These are phyloP conservation scores for Tuber melanosporum DNA, from an alignment of 495 filamentous ascomycete species.

Conservation along the genomic window DNA sequence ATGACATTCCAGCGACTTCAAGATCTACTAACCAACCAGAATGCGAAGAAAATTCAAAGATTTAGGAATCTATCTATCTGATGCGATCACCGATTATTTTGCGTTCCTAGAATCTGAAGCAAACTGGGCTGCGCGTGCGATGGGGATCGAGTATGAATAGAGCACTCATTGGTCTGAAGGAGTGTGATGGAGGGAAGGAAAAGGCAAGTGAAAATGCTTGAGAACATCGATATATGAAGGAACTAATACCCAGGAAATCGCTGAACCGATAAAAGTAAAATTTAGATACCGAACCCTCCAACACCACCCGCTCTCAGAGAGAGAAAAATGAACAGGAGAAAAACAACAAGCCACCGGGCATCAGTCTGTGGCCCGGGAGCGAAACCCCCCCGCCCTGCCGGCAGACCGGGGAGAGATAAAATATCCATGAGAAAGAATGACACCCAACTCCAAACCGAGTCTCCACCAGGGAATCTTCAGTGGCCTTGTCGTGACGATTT, in stretches of 20 bases:
- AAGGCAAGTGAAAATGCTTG: background rate
- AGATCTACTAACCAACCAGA: background rate
- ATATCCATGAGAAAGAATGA: background rate
- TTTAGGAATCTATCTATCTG: background rate
- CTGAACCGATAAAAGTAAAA: background rate
- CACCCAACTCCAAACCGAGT: background rate
- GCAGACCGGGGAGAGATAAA: background rate
- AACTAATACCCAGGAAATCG: background rate
- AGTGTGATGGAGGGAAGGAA: background rate
- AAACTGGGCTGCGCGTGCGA: background rate
- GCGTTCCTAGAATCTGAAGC: background rate
- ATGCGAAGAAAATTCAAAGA: background rate
- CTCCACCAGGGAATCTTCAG: background rate
- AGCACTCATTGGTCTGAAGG: background rate
- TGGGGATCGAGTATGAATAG: background rate
- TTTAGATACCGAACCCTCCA: background rate
- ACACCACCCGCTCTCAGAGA: background rate
- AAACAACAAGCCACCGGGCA: background rate
- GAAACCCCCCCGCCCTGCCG: background rate
- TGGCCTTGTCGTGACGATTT: background rate
- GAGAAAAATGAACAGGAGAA: background rate
- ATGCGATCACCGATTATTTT: background rate
- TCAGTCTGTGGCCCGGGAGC: background rate
- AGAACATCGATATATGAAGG: background rate
- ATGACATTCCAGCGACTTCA: background rate